phyloP scores from a whole-genome alignment of 2,329 filamentous ascomycete species.

The Lachnellula subtilissima region DNA sequence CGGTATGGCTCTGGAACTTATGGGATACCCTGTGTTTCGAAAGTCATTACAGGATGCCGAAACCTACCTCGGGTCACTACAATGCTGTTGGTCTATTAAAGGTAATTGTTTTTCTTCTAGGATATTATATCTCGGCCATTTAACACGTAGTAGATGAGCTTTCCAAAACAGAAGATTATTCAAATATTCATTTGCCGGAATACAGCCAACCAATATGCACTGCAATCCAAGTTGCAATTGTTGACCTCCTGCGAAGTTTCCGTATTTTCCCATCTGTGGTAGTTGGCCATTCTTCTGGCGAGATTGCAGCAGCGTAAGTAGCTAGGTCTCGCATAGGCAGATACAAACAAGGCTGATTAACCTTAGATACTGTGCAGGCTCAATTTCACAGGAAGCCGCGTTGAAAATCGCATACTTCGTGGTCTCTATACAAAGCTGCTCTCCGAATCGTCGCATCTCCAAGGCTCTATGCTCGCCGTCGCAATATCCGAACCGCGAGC shows the following conservation, averaged over 20 bases:
- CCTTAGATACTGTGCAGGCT: constrained; percentile 22
- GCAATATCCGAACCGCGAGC: constrained; percentile 27
- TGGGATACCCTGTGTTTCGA: constrained; percentile 4
- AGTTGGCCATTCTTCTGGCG: constrained; percentile 27
- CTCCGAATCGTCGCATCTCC: neutral
- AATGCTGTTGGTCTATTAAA: neutral
- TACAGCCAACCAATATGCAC: constrained; percentile 17
- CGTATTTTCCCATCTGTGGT: constrained; percentile 18
- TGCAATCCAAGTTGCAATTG: constrained; percentile 22
- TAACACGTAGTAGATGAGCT: no score
- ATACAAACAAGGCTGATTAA: neutral
- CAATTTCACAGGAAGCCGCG: constrained; percentile 11
- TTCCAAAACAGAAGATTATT: no score
- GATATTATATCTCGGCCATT: no score
- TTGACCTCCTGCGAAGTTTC: constrained; percentile 17
- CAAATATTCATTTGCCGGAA: neutral
- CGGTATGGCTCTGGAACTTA: constrained; percentile 24
- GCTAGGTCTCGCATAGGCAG: neutral
- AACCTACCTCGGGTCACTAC: no score
- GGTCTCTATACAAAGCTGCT: constrained; percentile 13
- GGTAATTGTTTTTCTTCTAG: no score
- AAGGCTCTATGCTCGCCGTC: constrained; percentile 51
- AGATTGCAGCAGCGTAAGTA: constrained; percentile 33
- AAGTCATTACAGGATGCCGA: no score
- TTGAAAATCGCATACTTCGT: constrained; percentile 12